Conservation (phyloP, 495 filamentous ascomycete genomes). For the Penicillium goetzii region DNA sequence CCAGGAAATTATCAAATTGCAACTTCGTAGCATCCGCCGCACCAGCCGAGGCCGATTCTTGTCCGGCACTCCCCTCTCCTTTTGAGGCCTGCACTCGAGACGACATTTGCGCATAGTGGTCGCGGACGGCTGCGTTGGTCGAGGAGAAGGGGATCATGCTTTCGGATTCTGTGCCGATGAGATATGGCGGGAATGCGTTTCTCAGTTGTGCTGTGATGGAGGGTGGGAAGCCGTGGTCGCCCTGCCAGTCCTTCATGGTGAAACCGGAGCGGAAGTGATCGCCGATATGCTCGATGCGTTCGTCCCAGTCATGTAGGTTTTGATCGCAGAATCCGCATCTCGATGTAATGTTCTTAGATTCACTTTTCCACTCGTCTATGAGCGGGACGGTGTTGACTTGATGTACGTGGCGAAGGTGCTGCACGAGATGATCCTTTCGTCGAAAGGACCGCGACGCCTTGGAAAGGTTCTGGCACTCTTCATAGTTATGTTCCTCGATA, state of each 20-base stretch:
- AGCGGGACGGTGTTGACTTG: constrained; percentile 57
- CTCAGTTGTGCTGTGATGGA: constrained; percentile 63
- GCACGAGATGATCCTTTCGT: constrained; percentile 79
- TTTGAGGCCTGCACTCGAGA: neutral
- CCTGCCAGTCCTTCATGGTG: constrained; percentile 70
- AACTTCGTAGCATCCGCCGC: constrained; percentile 4
- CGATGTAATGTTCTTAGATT: constrained; percentile 59
- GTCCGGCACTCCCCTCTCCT: neutral
- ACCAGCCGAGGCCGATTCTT: neutral
- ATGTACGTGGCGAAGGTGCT: constrained; percentile 76
- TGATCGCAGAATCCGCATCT: constrained; percentile 69
- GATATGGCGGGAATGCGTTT: constrained; percentile 63
- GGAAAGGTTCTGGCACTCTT: constrained; percentile 53
- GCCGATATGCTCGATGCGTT: constrained; percentile 63
- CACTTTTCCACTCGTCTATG: constrained; percentile 72
- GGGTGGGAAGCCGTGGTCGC: constrained; percentile 68
- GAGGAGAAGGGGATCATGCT: constrained; percentile 38
- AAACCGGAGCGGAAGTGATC: constrained; percentile 65
- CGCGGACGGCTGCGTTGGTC: constrained; percentile 20
- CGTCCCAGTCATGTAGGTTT: constrained; percentile 61
- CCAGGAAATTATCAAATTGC: constrained; percentile 19
- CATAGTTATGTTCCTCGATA: constrained; percentile 60
- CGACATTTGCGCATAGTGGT: constrained; percentile 26
- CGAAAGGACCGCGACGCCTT: constrained; percentile 73
- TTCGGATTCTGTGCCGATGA: constrained; percentile 34